Percentiles rank a stretch among this genome's conserved stretches.
Evolutionary conservation across 768 basidiomycete genomes (phyloP).

Genomic region (Mycena vitilis): DNA sequence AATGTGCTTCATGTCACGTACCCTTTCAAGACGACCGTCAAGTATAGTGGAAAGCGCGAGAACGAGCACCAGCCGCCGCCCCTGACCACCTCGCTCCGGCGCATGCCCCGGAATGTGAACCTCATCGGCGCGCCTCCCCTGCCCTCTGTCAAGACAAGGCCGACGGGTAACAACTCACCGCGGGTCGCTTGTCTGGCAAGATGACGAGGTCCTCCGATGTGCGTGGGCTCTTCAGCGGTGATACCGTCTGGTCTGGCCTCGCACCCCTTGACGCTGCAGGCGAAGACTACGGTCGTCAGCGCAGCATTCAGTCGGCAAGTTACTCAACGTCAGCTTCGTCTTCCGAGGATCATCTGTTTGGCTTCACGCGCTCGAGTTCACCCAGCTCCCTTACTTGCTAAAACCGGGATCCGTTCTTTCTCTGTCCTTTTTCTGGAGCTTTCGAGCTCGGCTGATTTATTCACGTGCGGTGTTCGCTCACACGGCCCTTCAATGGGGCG

Average conservation of each 20-base stretch:
- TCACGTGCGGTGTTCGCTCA: not conserved
- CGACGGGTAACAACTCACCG: not conserved
- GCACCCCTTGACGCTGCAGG: not conserved
- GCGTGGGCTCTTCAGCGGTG: conserved; percentile 26
- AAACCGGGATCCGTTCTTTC: not conserved
- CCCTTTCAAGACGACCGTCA: not conserved
- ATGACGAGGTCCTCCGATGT: not conserved
- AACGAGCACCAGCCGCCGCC: not conserved
- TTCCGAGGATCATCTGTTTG: too few species aligned
- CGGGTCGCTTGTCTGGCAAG: not conserved
- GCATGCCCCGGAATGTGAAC: conserved; percentile 10
- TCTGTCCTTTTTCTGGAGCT: not conserved
- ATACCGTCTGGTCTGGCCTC: conserved; percentile 2
- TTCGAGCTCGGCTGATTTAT: not conserved
- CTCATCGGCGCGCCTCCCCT: not conserved
- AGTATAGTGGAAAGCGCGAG: not conserved
- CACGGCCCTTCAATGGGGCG: not conserved
- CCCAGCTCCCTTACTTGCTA: conserved; percentile 16
- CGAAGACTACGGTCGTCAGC: not conserved
- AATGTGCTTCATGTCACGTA: not conserved
- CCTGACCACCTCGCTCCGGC: not conserved
- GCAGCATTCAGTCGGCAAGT: conserved; percentile 1
- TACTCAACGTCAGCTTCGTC: not conserved
- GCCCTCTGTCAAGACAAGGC: not conserved
- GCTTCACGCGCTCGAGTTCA: too few species aligned